Percentiles rank a stretch among this genome's conserved stretches.
These are phyloP conservation scores for Epichloe glyceriae DNA, from an alignment of 2,329 filamentous ascomycete species.

Conservation along the genomic window DNA sequence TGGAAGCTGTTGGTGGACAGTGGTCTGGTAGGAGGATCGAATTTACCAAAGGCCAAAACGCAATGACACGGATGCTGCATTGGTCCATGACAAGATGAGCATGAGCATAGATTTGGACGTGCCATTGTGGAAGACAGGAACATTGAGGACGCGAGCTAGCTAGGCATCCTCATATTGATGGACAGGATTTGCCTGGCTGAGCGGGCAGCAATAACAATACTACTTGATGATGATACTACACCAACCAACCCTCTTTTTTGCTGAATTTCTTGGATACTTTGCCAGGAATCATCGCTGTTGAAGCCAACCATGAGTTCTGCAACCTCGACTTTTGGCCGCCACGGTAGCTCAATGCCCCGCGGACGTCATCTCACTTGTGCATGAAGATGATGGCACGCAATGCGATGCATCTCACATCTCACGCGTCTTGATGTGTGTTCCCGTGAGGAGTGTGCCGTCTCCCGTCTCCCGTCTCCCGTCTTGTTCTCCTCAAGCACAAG, in stretches of 20 bases:
- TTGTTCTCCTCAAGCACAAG: not conserved
- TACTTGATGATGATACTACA: too few relatives aligned
- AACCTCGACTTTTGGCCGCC: too few relatives aligned
- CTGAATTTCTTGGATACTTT: too few relatives aligned
- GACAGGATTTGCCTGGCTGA: too few relatives aligned
- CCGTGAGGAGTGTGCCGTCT: not conserved
- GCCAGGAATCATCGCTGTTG: too few relatives aligned
- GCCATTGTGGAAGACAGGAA: too few relatives aligned
- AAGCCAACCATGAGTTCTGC: too few relatives aligned
- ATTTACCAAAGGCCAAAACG: slow-evolving; percentile 22
- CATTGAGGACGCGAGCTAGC: too few relatives aligned
- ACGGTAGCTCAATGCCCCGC: too few relatives aligned
- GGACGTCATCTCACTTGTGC: not conserved
- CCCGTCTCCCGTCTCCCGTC: not conserved
- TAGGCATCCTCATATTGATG: too few relatives aligned
- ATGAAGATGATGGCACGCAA: not conserved
- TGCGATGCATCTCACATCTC: not conserved
- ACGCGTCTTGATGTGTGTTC: not conserved
- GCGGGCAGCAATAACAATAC: too few relatives aligned
- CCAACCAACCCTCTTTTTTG: too few relatives aligned
- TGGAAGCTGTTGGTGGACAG: slow-evolving; percentile 53
- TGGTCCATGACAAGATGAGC: not conserved
- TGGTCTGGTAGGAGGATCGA: slow-evolving; percentile 29
- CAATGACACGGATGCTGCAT: slow-evolving; percentile 11
- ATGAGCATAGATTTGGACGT: not conserved